Evolutionary conservation across 352 stramenopile species (phyloP).

Genomic region (Aphanomyces astaci): DNA sequence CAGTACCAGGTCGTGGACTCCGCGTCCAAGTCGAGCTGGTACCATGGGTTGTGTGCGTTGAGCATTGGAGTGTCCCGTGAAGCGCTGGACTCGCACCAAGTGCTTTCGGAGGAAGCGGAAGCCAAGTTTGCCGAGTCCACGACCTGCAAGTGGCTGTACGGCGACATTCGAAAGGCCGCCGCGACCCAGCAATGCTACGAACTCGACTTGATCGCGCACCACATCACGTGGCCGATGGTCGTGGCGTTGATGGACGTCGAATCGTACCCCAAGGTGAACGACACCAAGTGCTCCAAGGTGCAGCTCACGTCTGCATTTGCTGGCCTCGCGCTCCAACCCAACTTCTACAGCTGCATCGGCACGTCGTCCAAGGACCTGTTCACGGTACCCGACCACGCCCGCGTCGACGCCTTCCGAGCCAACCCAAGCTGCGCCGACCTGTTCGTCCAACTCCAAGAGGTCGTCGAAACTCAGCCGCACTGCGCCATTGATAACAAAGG

Average conservation of each 20-base stretch:
- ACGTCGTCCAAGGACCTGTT: background rate
- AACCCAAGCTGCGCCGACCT: background rate
- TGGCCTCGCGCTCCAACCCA: background rate
- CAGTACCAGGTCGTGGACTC: background rate
- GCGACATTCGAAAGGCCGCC: background rate
- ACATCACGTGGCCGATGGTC: constrained; percentile 5
- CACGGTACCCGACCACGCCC: background rate
- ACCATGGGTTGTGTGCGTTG: background rate
- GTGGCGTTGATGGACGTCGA: background rate
- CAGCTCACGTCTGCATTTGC: background rate
- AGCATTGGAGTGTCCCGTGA: background rate
- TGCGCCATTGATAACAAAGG: background rate
- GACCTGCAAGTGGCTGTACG: background rate
- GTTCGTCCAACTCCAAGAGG: background rate
- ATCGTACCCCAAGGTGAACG: background rate
- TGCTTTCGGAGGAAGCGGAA: background rate
- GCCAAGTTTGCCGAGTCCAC: background rate
- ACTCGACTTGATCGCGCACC: background rate
- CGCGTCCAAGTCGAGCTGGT: background rate
- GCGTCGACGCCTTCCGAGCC: background rate
- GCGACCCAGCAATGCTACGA: background rate
- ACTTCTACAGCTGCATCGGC: background rate
- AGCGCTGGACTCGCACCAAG: background rate
- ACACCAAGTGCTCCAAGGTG: background rate
- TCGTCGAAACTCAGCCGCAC: background rate